These are phyloP conservation scores for Botrytis fragariae DNA, from an alignment of 2,329 filamentous ascomycete species.

Conservation along the genomic window DNA sequence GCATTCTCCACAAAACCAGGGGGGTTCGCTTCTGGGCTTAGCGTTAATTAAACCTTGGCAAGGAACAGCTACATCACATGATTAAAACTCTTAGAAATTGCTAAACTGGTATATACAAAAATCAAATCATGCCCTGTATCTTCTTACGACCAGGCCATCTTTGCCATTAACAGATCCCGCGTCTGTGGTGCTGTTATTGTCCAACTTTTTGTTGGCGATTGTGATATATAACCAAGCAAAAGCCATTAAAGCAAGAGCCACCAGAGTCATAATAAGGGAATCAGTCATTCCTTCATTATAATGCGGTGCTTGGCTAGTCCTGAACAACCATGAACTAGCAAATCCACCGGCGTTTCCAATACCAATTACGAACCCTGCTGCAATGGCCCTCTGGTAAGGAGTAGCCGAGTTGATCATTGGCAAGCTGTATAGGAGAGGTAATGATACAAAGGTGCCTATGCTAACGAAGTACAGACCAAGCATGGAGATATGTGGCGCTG, in stretches of 20 bases:
- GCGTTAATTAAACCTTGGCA: not conserved
- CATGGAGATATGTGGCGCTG: slow-evolving; percentile 19
- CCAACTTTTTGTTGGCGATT: slow-evolving; percentile 18
- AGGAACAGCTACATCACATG: not conserved
- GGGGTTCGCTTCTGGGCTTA: not conserved
- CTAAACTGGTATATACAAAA: not conserved
- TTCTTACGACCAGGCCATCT: not conserved
- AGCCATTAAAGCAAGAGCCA: slow-evolving; percentile 19
- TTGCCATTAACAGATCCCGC: not conserved
- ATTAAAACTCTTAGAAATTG: not conserved
- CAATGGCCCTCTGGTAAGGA: slow-evolving; percentile 55
- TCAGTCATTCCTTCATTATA: slow-evolving; percentile 55
- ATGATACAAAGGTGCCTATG: slow-evolving; percentile 58
- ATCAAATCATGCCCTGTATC: slow-evolving; percentile 4
- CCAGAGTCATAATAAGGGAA: slow-evolving; percentile 21
- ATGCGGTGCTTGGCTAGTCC: slow-evolving; percentile 59
- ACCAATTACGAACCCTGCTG: slow-evolving; percentile 58
- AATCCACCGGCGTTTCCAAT: slow-evolving; percentile 67
- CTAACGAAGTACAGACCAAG: slow-evolving; percentile 67
- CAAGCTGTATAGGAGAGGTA: slow-evolving; percentile 65
- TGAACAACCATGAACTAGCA: slow-evolving; percentile 60
- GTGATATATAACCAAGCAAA: slow-evolving; percentile 20
- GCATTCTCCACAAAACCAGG: not conserved
- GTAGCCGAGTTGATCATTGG: slow-evolving; percentile 61
- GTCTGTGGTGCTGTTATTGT: not conserved